Evolutionary conservation across 169 alveolate genomes (phyloP), one percentile per base, ranked within the genome.

Genomic region (Plasmodium gaboni): DNA sequence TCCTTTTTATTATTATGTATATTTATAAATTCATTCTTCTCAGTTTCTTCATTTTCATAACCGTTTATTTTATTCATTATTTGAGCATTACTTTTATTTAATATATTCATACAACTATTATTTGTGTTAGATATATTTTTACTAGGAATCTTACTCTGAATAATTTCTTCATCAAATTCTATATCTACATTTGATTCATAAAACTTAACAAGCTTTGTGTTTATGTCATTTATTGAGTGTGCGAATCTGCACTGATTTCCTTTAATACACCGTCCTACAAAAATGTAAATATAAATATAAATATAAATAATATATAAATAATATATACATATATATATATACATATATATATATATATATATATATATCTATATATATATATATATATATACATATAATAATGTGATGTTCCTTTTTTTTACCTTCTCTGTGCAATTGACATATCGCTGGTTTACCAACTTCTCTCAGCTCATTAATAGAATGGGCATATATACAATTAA

Each of bases 391-490:
- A 28, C 1, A 19, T 60, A 28, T 13, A n/a, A 60, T 3, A 2
- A 13, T n/a, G 0, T 51, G 13, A 4, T 5, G 32, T 19, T 26
- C 8, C n/a, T 1, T 10, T 10, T 60, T 1, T 44, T 13, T 38
- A 74, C 88, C 88, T 61, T 74, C 88, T 74, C 88, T 42, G 22
- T 74, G 88, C n/a, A 74, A 69, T 57, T 74, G 88, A 26, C 88
- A 74, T 13, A 74, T 74, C 0, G 88, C 88, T 8, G 88, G 88
- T 26, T 74, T 74, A 4, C 88, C 88, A 3, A 74, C 88, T 68
- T 74, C 88, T 69, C 88, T 74, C 53, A 74, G 48, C 38, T 74
- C 88, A 57, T 74, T 74, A 50, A 74, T 74, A 61, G 88, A 74
- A 46, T 74, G 88, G 6, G 88, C 88, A 61, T 74, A 74, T 46